Percentiles rank a stretch among this genome's conserved stretches.
Conservation (phyloP, 805 yeast genomes). For the Saccharomycopsis sp. region DNA sequence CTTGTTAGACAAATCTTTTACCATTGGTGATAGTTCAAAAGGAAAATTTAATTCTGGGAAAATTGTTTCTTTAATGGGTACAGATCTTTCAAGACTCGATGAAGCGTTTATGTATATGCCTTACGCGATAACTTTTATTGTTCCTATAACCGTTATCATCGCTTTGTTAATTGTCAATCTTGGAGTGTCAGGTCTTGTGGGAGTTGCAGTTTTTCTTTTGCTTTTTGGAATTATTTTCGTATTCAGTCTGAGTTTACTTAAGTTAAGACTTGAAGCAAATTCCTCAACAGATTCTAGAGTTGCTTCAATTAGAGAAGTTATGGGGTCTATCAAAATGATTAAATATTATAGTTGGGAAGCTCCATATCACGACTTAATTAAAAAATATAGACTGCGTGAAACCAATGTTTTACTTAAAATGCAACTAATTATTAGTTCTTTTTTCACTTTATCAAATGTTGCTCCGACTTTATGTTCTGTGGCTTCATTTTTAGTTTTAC, state of each 20-base stretch:
- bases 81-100: slow-evolving; percentile 68
- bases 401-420: slow-evolving; percentile 44
- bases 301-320: slow-evolving; percentile 46
- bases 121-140: slow-evolving; percentile 41
- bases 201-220: slow-evolving; percentile 38
- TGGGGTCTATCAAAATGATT: slow-evolving; percentile 53
- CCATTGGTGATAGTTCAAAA: slow-evolving; percentile 41
- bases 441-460: slow-evolving; percentile 40
- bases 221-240: neutral
- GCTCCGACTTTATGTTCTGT: slow-evolving; percentile 46
- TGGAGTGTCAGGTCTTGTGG: slow-evolving; percentile 60
- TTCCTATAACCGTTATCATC: slow-evolving; percentile 48
- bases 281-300: slow-evolving; percentile 56
- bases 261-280: slow-evolving; percentile 42
- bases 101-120: slow-evolving; percentile 54
- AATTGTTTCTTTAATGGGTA: slow-evolving; percentile 63
- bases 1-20: slow-evolving; percentile 52
- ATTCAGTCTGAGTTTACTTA: slow-evolving; percentile 29
- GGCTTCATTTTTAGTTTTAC: slow-evolving; percentile 36
- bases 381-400: slow-evolving; percentile 45
- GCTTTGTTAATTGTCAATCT: slow-evolving; percentile 52
- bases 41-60: slow-evolving; percentile 49
- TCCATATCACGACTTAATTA: slow-evolving; percentile 48
- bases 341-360: slow-evolving; percentile 83
- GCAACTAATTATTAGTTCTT: slow-evolving; percentile 48